phyloP scores from a whole-genome alignment of 2,329 filamentous ascomycete species.

The Fusarium veterinarium region DNA sequence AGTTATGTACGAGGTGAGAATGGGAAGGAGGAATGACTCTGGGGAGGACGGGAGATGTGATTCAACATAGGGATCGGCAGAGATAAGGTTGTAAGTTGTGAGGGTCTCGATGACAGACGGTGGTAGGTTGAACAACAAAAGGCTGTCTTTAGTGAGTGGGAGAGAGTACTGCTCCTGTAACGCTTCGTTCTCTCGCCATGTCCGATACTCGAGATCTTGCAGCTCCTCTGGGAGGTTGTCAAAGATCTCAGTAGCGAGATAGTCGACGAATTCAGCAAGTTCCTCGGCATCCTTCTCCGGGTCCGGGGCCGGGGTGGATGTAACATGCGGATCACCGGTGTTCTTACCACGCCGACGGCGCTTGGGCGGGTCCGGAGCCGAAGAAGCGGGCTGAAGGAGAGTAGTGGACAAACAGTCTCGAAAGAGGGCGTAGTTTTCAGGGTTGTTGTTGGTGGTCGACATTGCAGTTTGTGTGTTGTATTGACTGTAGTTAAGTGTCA shows the following conservation, averaged over 20 bases:
- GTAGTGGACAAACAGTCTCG: conserved; percentile 78
- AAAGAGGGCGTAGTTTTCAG: conserved; percentile 67
- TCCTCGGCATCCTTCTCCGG: conserved; percentile 67
- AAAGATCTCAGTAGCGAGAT: conserved; percentile 78
- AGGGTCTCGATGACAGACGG: conserved; percentile 74
- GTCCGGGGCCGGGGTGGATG: conserved; percentile 24
- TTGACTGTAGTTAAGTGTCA: not conserved
- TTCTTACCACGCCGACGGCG: conserved; percentile 54
- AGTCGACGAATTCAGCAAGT: conserved; percentile 83
- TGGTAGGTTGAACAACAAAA: conserved; percentile 63
- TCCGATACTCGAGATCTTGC: conserved; percentile 69
- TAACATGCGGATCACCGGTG: conserved; percentile 12
- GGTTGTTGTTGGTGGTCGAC: conserved; percentile 34
- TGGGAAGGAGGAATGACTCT: conserved; percentile 69
- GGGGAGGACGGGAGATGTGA: conserved; percentile 53
- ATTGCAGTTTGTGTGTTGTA: conserved; percentile 18
- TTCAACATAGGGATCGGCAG: conserved; percentile 49
- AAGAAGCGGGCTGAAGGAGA: conserved; percentile 71
- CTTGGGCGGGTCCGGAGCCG: conserved; percentile 55
- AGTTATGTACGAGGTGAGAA: conserved; percentile 72
- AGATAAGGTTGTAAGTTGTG: conserved; percentile 71
- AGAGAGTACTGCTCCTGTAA: conserved; percentile 67
- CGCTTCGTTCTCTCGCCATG: conserved; percentile 53
- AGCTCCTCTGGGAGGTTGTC: conserved; percentile 70
- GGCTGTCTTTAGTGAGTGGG: conserved; percentile 66